Conservation (phyloP, 768 basidiomycete species). For the Termitomyces titanicus region DNA sequence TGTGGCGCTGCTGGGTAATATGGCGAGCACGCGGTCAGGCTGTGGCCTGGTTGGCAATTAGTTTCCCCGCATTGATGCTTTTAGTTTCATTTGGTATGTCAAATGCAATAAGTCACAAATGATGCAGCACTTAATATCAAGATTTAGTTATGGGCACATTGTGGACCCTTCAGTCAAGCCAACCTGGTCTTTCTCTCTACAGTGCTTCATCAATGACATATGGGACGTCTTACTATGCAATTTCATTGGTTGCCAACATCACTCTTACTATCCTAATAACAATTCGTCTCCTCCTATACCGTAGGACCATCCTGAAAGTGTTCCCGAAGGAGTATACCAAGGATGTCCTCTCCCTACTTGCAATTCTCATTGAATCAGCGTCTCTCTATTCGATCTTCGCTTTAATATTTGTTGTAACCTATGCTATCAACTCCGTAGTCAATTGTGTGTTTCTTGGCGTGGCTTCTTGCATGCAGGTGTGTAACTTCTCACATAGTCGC, state of each 20-base stretch:
- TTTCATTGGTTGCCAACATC: slow-evolving; percentile 38
- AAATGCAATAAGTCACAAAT: background rate
- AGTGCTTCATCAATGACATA: slow-evolving; percentile 28
- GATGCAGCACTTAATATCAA: background rate
- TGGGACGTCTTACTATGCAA: slow-evolving; percentile 34
- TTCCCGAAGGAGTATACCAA: slow-evolving; percentile 30
- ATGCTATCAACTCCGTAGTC: slow-evolving; percentile 34
- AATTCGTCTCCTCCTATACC: slow-evolving; percentile 29
- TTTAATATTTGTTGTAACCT: slow-evolving; percentile 36
- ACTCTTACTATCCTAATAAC: slow-evolving; percentile 35
- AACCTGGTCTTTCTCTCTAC: slow-evolving; percentile 37
- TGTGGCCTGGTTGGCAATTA: slow-evolving; percentile 27
- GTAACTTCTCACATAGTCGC: background rate
- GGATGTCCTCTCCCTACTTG: slow-evolving; percentile 31
- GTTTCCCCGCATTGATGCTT: slow-evolving; percentile 33
- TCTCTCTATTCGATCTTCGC: slow-evolving; percentile 39
- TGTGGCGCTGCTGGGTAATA: slow-evolving; percentile 47
- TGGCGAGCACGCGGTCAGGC: slow-evolving; percentile 34
- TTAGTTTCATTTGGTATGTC: slow-evolving; percentile 37
- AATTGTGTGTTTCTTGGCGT: slow-evolving; percentile 37
- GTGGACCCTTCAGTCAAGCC: slow-evolving; percentile 39
- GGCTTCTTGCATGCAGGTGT: slow-evolving; percentile 32
- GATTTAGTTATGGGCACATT: slow-evolving; percentile 34
- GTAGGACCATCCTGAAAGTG: slow-evolving; percentile 21
- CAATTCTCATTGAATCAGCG: slow-evolving; percentile 41